A percentile compares a stretch with the other conserved stretches of the same genome.
phyloP scores from a whole-genome alignment of 768 basidiomycete genomes.

The Suillus ampliporus region DNA sequence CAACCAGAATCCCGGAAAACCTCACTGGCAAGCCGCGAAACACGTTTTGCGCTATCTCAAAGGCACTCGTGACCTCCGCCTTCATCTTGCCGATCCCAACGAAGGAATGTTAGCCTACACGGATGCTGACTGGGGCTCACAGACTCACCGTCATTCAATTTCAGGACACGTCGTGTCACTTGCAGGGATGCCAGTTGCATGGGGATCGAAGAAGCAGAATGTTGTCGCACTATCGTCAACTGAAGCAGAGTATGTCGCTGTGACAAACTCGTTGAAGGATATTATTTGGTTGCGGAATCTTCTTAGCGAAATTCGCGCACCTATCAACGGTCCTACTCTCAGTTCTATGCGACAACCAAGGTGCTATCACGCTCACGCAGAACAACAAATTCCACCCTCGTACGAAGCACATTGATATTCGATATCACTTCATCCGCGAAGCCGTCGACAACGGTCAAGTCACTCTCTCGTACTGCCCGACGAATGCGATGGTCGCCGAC shows the following conservation, averaged over 20 bases:
- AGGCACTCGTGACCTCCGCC: slow-evolving; percentile 21
- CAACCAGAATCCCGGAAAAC: slow-evolving; percentile 23
- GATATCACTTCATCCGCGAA: slow-evolving; percentile 15
- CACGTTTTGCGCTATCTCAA: slow-evolving; percentile 36
- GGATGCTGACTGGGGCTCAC: slow-evolving; percentile 33
- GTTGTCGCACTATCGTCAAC: neutral
- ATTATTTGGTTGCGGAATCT: neutral
- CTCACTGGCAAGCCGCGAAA: slow-evolving; percentile 33
- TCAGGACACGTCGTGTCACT: neutral
- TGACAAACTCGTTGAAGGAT: slow-evolving; percentile 8
- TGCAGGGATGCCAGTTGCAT: neutral
- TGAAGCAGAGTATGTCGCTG: slow-evolving; percentile 5
- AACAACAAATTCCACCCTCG: slow-evolving; percentile 13
- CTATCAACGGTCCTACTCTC: neutral
- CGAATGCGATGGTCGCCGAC: neutral
- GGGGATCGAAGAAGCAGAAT: neutral
- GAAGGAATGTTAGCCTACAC: slow-evolving; percentile 18
- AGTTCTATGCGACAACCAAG: slow-evolving; percentile 8
- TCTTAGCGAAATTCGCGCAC: neutral
- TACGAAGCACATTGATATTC: slow-evolving; percentile 6
- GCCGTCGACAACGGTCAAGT: neutral
- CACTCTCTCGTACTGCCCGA: neutral
- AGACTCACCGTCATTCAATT: slow-evolving; percentile 33
- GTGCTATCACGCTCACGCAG: neutral
- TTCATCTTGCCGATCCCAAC: slow-evolving; percentile 15